Percentiles rank a stretch among this genome's conserved stretches.
Conservation (phyloP, 2,329 filamentous ascomycete species). For the Aspergillus bombycis region DNA sequence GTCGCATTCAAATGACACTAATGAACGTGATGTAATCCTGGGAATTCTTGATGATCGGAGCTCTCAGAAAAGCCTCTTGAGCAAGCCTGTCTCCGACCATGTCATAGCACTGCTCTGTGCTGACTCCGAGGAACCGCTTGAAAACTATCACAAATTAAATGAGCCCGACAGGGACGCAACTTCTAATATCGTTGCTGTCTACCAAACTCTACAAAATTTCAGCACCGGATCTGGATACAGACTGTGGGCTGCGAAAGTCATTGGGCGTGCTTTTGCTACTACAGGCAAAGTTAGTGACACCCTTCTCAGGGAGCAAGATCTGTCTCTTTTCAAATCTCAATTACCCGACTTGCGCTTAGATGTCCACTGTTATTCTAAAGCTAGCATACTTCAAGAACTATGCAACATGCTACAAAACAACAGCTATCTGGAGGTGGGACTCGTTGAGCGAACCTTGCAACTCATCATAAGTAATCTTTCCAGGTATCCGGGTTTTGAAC, state of each 20-base stretch:
- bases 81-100: conserved; percentile 63
- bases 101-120: conserved; percentile 63
- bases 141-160: conserved; percentile 67
- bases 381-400: conserved; percentile 64
- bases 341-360: conserved; percentile 13
- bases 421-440: conserved; percentile 51
- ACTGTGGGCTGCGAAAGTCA: conserved; percentile 80
- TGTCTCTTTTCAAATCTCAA: conserved; percentile 26
- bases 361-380: conserved; percentile 55
- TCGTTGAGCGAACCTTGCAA: conserved; percentile 50
- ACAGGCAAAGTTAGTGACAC: conserved; percentile 64
- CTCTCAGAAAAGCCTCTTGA: conserved; percentile 65
- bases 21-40: conserved; percentile 80
- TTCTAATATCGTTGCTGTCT: conserved; percentile 67
- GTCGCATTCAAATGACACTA: conserved; percentile 68
- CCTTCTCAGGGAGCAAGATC: conserved; percentile 49
- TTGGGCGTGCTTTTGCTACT: conserved; percentile 81
- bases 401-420: conserved; percentile 64
- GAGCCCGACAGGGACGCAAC: conserved; percentile 67
- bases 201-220: conserved; percentile 72
- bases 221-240: conserved; percentile 70
- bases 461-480: conserved; percentile 43
- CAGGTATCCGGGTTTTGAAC: conserved; percentile 32
- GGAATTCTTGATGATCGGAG: conserved; percentile 76
- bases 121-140: conserved; percentile 67